Conservation (phyloP, 2,329 filamentous ascomycete genomes). For the Blastomyces emzantsi region DNA sequence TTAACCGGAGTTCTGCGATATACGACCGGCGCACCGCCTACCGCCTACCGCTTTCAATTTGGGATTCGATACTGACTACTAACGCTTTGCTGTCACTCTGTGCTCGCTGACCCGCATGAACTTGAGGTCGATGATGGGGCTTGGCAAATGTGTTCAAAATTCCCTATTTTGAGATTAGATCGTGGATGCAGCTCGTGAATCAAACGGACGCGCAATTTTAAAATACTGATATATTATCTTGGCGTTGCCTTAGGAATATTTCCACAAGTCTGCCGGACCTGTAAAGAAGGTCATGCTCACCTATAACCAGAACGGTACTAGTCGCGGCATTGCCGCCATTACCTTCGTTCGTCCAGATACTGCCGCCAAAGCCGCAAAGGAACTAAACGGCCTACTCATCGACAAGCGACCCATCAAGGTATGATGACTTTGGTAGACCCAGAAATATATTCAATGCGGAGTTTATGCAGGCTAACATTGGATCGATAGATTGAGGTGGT, state of each 20-base stretch:
- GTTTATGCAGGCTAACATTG: slow-evolving; percentile 16
- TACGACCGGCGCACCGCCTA: slow-evolving; percentile 10
- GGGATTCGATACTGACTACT: slow-evolving; percentile 27
- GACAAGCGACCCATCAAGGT: slow-evolving; percentile 89
- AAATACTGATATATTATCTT: slow-evolving; percentile 41
- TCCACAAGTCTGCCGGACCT: slow-evolving; percentile 73
- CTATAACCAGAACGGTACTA: slow-evolving; percentile 85
- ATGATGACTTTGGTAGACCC: slow-evolving; percentile 22
- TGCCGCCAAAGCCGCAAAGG: slow-evolving; percentile 72
- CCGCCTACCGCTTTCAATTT: neutral
- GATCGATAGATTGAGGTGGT: slow-evolving; percentile 74
- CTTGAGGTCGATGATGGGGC: slow-evolving; percentile 14
- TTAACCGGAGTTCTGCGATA: slow-evolving; percentile 6
- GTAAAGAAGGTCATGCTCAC: slow-evolving; percentile 87
- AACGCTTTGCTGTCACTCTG: slow-evolving; percentile 43
- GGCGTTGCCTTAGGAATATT: slow-evolving; percentile 79
- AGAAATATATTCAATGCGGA: slow-evolving; percentile 4
- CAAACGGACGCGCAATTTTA: slow-evolving; percentile 15
- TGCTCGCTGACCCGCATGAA: slow-evolving; percentile 49
- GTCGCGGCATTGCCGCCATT: slow-evolving; percentile 86
- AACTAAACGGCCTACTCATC: slow-evolving; percentile 80
- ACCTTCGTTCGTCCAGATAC: slow-evolving; percentile 73
- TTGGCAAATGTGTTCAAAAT: slow-evolving; percentile 17
- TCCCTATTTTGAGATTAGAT: slow-evolving; percentile 19
- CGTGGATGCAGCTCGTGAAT: slow-evolving; percentile 6